Conservation (phyloP, 257 asterid genomes). For the Mitragyna speciosa region DNA sequence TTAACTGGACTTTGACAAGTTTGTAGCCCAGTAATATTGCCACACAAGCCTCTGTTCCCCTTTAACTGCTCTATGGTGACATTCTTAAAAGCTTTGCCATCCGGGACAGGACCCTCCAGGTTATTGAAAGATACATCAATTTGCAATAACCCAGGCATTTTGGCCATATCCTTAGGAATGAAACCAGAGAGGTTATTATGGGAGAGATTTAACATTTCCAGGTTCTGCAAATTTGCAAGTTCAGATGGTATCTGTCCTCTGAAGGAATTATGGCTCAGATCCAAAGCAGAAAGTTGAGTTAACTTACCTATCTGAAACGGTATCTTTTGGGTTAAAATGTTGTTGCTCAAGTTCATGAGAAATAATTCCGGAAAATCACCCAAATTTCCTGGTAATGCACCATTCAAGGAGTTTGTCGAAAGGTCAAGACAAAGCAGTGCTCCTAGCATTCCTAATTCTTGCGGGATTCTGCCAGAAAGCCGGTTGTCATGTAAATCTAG, state of each 20-base stretch:
- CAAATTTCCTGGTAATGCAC: too few species aligned
- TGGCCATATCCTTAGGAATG: too few species aligned
- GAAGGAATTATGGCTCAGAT: slow-evolving; percentile 34
- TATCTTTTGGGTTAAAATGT: slow-evolving; percentile 22
- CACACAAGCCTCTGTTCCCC: slow-evolving; percentile 36
- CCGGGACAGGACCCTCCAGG: slow-evolving; percentile 39
- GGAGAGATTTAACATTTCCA: too few species aligned
- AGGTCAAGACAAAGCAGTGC: too few species aligned
- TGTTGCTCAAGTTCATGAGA: slow-evolving; percentile 32
- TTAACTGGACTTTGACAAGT: slow-evolving; percentile 16
- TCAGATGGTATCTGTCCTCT: slow-evolving; percentile 32
- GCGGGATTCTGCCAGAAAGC: too few species aligned
- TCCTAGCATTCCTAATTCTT: too few species aligned
- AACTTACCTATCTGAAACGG: slow-evolving; percentile 31
- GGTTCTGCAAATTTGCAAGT: neutral
- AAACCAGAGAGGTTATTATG: too few species aligned
- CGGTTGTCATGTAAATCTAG: too few species aligned
- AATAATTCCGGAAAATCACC: neutral
- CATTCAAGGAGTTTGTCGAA: too few species aligned
- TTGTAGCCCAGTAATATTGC: slow-evolving; percentile 29
- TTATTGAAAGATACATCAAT: slow-evolving; percentile 38
- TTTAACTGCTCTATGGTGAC: slow-evolving; percentile 23
- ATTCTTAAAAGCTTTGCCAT: slow-evolving; percentile 24
- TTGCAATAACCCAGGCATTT: slow-evolving; percentile 13
- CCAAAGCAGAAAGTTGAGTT: slow-evolving; percentile 22